These are phyloP conservation scores for Saccharomyces hybrid DNA, from an alignment of 1,139 yeast genomes.

Conservation along the genomic window DNA sequence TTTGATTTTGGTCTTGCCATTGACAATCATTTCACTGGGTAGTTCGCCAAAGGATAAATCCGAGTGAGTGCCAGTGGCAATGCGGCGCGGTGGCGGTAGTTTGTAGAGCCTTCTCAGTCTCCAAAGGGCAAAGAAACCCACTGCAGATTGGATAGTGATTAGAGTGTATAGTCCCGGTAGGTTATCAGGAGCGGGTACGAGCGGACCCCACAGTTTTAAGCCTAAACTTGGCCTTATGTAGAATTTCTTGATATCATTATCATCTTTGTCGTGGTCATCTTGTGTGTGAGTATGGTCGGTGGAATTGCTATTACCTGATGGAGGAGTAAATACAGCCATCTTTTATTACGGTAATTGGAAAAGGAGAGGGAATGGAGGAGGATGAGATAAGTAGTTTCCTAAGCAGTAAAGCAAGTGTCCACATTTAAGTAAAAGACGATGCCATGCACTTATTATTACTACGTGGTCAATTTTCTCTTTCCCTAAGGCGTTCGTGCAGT, in stretches of 20 bases:
- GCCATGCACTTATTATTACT: background rate
- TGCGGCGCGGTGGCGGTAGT: background rate
- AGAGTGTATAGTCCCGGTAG: conserved; percentile 41
- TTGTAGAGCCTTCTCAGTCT: conserved; percentile 17
- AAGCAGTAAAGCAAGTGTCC: background rate
- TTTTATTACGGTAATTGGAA: background rate
- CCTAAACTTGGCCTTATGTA: conserved; percentile 47
- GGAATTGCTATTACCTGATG: background rate
- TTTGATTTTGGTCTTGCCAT: conserved; percentile 12
- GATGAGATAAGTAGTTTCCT: background rate
- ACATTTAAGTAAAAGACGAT: background rate
- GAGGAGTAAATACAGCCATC: background rate
- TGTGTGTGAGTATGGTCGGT: conserved; percentile 7
- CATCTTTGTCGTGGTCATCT: conserved; percentile 8
- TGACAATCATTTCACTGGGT: background rate
- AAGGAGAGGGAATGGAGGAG: background rate
- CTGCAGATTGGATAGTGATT: conserved; percentile 40
- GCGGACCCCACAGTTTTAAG: conserved; percentile 51
- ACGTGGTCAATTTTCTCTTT: background rate
- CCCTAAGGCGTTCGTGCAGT: background rate
- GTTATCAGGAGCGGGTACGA: conserved; percentile 58
- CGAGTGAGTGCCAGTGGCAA: background rate
- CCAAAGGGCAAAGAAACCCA: conserved; percentile 35
- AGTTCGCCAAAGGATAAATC: background rate
- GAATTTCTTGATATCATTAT: conserved; percentile 18